Percentiles rank a stretch among this genome's conserved stretches.
Conservation (phyloP, 768 basidiomycete species). For the Hypholoma sublateritium region DNA sequence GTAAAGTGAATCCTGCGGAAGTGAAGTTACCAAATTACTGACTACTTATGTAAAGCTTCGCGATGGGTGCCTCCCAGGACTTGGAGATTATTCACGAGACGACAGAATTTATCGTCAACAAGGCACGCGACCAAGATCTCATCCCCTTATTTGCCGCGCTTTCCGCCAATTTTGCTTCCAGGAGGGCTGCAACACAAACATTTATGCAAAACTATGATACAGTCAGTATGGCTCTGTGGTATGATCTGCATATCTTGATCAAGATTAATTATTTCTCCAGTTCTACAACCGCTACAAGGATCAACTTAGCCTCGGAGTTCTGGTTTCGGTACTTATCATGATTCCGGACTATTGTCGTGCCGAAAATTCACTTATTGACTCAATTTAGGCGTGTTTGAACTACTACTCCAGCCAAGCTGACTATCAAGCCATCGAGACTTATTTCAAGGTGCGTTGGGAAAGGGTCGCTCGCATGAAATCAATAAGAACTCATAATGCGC, state of each 20-base stretch:
- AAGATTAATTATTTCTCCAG: background rate
- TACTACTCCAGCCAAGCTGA: background rate
- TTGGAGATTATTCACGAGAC: background rate
- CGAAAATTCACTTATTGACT: background rate
- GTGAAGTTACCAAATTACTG: background rate
- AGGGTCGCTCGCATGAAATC: background rate
- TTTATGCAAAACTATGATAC: background rate
- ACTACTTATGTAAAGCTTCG: background rate
- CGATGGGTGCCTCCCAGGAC: background rate
- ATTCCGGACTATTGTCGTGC: background rate
- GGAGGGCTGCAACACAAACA: background rate
- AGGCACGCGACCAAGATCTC: background rate
- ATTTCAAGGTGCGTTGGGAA: background rate
- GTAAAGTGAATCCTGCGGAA: background rate
- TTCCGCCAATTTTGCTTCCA: background rate
- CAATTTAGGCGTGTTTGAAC: background rate
- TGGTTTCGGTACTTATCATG: background rate
- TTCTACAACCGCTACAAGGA: background rate
- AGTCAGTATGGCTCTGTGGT: background rate
- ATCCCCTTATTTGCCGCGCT: background rate
- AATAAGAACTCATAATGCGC: background rate
- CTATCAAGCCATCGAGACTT: background rate
- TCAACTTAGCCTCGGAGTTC: background rate
- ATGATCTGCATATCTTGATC: background rate
- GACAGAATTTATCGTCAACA: background rate